Base-by-base conservation (phyloP, 495 filamentous ascomycete genomes). In the Gamarada debralockiae region DNA sequence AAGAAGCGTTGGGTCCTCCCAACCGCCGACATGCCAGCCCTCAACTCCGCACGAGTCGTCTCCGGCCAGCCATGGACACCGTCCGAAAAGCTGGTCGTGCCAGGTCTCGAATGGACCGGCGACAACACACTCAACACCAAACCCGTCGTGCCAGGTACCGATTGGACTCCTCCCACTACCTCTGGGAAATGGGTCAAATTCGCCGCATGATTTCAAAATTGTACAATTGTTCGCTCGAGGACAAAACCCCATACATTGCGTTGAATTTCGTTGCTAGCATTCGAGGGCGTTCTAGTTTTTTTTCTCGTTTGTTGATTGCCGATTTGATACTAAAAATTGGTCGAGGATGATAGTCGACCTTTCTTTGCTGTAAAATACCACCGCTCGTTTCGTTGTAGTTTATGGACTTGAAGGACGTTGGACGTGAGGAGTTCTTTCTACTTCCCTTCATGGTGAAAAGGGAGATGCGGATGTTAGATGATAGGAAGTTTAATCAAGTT, bases 1-100 rank as follows among this genome's bases (percentile, higher is more conserved):
- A 79, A 67, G 65, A 60, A 59, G 37, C 49, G 57, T n/a, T 56
- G 22, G 9, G 52, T 56, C 23, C 52, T 62, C 31, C 43, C 51
- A 31, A 27, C 29, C n/a, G 33, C 46, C 25, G 17, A 17, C 31
- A 38, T 37, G 27, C 42, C 24, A 12, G 13, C 31, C 15, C 33
- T 23, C 25, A 52, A 48, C 40, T 25, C 41, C 41, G 37, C 20
- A 40, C 50, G 37, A 14, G 56, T 58, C 20, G 8, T 55, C 21
- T 33, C 48, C 14, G 56, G 43, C 12, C 23, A 44, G 18, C 7
- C 20, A 3, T 50, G 31, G 42, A 22, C 43, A 2, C 27, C 44
- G n/a, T 13, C 31, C 33, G 36, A 25, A 13, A 55, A 51, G 14
- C 8, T 50, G 1, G 49, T 55, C 40, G 33, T 57, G 8, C 58